Percentiles rank a stretch among this genome's conserved stretches.
These are phyloP conservation scores for Boletellus emodensis DNA, from an alignment of 768 basidiomycete genomes.

Conservation along the genomic window DNA sequence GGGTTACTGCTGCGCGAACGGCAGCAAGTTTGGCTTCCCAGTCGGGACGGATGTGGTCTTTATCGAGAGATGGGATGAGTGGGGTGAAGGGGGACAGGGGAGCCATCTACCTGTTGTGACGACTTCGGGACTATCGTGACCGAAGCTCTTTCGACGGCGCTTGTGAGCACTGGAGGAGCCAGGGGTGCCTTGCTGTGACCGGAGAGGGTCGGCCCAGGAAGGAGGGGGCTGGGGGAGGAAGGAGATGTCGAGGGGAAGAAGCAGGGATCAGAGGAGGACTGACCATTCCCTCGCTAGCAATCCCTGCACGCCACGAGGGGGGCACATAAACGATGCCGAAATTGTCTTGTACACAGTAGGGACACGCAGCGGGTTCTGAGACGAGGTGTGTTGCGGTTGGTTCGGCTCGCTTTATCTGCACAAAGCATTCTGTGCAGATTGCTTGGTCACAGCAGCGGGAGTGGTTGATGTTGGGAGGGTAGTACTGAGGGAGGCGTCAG, in stretches of 20 bases:
- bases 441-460: conserved; percentile 98
- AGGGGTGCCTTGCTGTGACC: conserved; percentile 38
- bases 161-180: conserved; percentile 50
- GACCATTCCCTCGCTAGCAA: conserved; percentile 70
- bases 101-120: conserved; percentile 74
- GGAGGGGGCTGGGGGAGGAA: conserved; percentile 33
- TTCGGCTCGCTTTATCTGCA: conserved; percentile 96
- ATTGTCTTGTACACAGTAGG: conserved; percentile 96
- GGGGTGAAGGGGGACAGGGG: conserved; percentile 2
- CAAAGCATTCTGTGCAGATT: conserved; percentile 98
- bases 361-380: conserved; percentile 95
- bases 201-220: conserved; percentile 53
- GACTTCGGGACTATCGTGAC: conserved; percentile 82
- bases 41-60: conserved; percentile 96
- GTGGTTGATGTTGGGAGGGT: conserved; percentile 94
- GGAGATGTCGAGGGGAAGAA: not conserved
- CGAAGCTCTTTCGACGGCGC: conserved; percentile 83
- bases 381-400: conserved; percentile 93
- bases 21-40: conserved; percentile 96
- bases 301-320: conserved; percentile 77
- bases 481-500: conserved; percentile 63
- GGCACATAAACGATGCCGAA: conserved; percentile 90
- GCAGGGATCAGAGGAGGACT: conserved; percentile 22
- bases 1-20: conserved; percentile 91
- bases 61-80: conserved; percentile 6